Conservation (phyloP, 345 rosid species). For the Aethionema arabicum region DNA sequence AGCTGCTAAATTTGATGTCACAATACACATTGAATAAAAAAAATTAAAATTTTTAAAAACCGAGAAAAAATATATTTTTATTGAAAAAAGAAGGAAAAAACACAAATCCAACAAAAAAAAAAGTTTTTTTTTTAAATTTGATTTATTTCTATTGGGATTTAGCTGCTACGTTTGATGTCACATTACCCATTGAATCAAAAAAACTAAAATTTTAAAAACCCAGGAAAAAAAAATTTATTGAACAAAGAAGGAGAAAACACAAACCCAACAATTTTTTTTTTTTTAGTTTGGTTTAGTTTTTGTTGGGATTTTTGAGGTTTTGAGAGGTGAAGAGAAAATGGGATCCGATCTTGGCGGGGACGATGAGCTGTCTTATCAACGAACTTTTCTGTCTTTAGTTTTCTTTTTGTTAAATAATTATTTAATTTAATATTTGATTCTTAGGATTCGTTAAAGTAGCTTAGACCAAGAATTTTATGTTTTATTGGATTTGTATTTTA, state of each 20-base stretch:
- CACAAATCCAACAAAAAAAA: no score
- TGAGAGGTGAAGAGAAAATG: slow-evolving; percentile 29
- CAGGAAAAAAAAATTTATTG: slow-evolving; percentile 7
- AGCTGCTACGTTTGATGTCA: slow-evolving; percentile 90
- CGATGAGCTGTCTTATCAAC: slow-evolving; percentile 33
- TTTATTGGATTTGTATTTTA: no score
- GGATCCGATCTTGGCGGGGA: slow-evolving; percentile 31
- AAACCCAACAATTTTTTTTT: slow-evolving; percentile 25
- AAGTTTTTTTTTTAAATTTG: no score
- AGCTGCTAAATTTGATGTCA: no score
- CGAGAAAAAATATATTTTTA: no score
- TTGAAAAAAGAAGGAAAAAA: no score
- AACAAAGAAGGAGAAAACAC: slow-evolving; percentile 22
- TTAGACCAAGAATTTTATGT: no score
- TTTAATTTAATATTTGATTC: not conserved
- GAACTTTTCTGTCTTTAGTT: slow-evolving; percentile 18
- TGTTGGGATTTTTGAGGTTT: slow-evolving; percentile 26
- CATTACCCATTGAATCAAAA: slow-evolving; percentile 70
- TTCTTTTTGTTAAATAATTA: not conserved
- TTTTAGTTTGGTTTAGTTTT: not conserved
- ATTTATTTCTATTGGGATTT: no score
- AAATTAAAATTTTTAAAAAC: no score
- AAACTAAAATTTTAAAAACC: no score
- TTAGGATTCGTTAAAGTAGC: no score
- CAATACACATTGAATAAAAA: not conserved